A percentile compares a stretch with the other conserved stretches of the same genome.
These are phyloP conservation scores for Capsicum baccatum DNA, from an alignment of 257 asterid genomes.

Conservation along the genomic window DNA sequence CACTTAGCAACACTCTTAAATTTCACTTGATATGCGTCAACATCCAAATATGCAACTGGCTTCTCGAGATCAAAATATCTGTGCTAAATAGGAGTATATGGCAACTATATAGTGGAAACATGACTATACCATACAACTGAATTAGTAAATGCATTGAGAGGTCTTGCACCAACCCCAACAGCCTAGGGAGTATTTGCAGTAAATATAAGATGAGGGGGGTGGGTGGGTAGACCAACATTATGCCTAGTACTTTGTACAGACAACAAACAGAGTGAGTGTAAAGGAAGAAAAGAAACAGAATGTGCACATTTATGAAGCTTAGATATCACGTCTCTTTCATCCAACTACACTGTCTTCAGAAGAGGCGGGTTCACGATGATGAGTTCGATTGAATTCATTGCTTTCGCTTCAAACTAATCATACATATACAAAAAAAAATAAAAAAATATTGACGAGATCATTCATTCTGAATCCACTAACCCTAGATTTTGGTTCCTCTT, in stretches of 20 bases:
- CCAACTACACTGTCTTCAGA: slow-evolving; percentile 44
- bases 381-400: too few relatives aligned
- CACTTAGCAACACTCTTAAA: neutral
- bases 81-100: neutral
- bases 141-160: slow-evolving; percentile 19
- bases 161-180: slow-evolving; percentile 27
- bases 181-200: slow-evolving; percentile 3
- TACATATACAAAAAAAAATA: neutral
- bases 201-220: neutral
- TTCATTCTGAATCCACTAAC: neutral
- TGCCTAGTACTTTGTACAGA: neutral
- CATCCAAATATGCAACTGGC: neutral
- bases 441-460: neutral
- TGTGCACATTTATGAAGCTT: slow-evolving; percentile 43
- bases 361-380: neutral
- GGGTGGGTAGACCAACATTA: neutral
- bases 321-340: slow-evolving; percentile 59
- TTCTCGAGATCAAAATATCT: neutral
- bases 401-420: neutral
- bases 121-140: neutral
- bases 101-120: neutral
- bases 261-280: neutral
- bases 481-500: neutral
- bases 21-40: neutral
- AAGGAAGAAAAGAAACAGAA: slow-evolving; percentile 26